These are phyloP conservation scores for Aphanomyces euteiches DNA, from an alignment of 352 stramenopile species.

Conservation along the genomic window DNA sequence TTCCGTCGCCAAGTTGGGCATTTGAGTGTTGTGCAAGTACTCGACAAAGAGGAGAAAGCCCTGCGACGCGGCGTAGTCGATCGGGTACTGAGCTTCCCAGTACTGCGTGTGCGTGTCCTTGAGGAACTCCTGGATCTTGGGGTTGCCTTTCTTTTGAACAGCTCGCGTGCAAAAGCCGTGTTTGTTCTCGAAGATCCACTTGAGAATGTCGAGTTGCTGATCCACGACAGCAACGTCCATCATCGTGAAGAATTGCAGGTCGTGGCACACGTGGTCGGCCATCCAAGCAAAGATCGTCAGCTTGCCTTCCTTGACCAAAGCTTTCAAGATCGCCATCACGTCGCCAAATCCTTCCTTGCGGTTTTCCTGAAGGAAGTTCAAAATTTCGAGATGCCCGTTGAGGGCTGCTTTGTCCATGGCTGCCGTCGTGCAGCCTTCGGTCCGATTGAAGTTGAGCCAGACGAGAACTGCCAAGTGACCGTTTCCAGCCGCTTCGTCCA, in stretches of 20 bases:
- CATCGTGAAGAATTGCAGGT: conserved; percentile 7
- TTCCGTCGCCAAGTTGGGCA: neutral
- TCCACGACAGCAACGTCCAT: conserved; percentile 5
- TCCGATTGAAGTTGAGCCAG: conserved; percentile 32
- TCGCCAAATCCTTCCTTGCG: conserved; percentile 17
- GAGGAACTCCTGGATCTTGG: conserved; percentile 1
- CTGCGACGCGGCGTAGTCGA: conserved; percentile 9
- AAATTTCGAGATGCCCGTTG: conserved; percentile 31
- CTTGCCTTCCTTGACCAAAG: neutral
- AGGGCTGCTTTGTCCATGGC: conserved; percentile 35
- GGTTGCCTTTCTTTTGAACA: conserved; percentile 1
- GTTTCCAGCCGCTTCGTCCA: conserved; percentile 32
- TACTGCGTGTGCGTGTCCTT: conserved; percentile 2
- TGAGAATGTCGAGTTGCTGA: neutral
- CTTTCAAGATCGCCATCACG: neutral
- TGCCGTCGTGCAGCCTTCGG: conserved; percentile 30
- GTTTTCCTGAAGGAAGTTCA: conserved; percentile 34
- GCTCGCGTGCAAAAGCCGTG: conserved; percentile 8
- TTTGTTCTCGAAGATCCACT: neutral
- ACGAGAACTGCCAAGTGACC: conserved; percentile 30
- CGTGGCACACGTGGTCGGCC: conserved; percentile 7
- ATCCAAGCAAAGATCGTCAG: conserved; percentile 10
- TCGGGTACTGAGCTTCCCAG: neutral
- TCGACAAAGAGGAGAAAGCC: conserved; percentile 20
- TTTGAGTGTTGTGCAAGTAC: conserved; percentile 19